A percentile compares a stretch with the other conserved stretches of the same genome.
phyloP scores from a whole-genome alignment of 805 yeast species.

The Ogataea neopini region DNA sequence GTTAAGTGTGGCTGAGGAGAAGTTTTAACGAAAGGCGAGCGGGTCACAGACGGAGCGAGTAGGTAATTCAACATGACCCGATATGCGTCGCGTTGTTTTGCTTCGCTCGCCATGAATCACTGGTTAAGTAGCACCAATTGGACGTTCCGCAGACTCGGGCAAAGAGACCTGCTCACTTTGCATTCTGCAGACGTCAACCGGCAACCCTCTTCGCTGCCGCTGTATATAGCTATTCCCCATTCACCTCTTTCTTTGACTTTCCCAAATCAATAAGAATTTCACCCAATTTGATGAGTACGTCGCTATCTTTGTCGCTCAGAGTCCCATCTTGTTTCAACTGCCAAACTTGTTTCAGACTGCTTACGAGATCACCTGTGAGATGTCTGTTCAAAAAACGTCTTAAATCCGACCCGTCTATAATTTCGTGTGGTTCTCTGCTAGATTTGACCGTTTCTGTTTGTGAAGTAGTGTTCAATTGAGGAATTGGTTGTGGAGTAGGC shows the following conservation, averaged over 20 bases:
- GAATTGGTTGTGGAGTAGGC: constrained; percentile 28
- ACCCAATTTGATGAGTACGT: constrained; percentile 23
- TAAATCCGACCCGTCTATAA: constrained; percentile 55
- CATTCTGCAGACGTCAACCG: too few species aligned
- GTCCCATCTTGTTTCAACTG: constrained; percentile 25
- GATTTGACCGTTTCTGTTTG: constrained; percentile 14
- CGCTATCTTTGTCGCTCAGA: constrained; percentile 15
- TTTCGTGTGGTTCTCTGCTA: constrained; percentile 34
- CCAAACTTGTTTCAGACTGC: constrained; percentile 40
- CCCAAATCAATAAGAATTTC: constrained; percentile 22
- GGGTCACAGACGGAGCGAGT: too few species aligned
- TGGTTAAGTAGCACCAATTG: too few species aligned
- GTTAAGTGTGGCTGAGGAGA: constrained; percentile 43
- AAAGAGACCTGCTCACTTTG: too few species aligned
- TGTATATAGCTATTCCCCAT: too few species aligned
- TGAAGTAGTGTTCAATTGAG: constrained; percentile 20
- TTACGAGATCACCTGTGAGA: constrained; percentile 45
- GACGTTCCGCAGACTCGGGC: too few species aligned
- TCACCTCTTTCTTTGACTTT: constrained; percentile 6
- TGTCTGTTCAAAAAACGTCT: constrained; percentile 51
- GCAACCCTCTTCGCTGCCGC: too few species aligned
- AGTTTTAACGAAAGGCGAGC: constrained; percentile 30
- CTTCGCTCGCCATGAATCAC: too few species aligned
- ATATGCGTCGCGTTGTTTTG: too few species aligned
- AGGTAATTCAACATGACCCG: too few species aligned